Evolutionary conservation across 2,329 filamentous ascomycete genomes (phyloP).

Genomic region (Acarospora socialis): DNA sequence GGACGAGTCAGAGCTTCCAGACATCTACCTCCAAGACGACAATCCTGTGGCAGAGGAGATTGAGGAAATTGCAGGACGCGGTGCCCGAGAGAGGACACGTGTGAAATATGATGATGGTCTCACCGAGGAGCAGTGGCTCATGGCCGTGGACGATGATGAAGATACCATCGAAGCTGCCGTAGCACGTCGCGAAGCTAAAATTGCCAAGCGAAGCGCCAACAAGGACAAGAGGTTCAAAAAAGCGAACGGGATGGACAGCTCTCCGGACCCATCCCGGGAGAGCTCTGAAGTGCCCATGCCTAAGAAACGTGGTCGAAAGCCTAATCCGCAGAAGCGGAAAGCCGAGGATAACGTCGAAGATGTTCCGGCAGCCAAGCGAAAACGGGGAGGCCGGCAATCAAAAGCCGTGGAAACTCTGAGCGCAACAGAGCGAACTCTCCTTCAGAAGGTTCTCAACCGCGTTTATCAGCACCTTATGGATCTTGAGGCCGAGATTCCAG

Average conservation of each 20-base stretch:
- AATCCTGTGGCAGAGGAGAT: constrained; percentile 67
- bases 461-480: constrained; percentile 71
- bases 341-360: constrained; percentile 63
- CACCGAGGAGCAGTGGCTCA: constrained; percentile 97
- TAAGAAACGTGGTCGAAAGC: constrained; percentile 71
- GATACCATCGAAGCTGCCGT: constrained; percentile 88
- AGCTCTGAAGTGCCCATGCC: constrained; percentile 68
- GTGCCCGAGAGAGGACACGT: constrained; percentile 84
- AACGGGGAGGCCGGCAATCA: constrained; percentile 56
- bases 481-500: constrained; percentile 58
- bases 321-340: constrained; percentile 72
- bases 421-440: constrained; percentile 54
- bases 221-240: constrained; percentile 46
- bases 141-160: constrained; percentile 93
- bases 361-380: constrained; percentile 62
- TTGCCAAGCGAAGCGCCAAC: constrained; percentile 65
- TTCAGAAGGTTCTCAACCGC: constrained; percentile 65
- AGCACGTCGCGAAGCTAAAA: constrained; percentile 72
- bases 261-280: constrained; percentile 63
- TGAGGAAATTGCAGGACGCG: constrained; percentile 68
- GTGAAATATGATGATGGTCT: constrained; percentile 95
- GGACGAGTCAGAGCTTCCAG: constrained; percentile 74
- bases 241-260: constrained; percentile 44
- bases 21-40: constrained; percentile 83
- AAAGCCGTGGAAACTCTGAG: constrained; percentile 55